Evolutionary conservation across 1,284 basidiomycete species (phyloP), one percentile per base, ranked within the genome.

Genomic region (Fistulinella cinereoalba): DNA sequence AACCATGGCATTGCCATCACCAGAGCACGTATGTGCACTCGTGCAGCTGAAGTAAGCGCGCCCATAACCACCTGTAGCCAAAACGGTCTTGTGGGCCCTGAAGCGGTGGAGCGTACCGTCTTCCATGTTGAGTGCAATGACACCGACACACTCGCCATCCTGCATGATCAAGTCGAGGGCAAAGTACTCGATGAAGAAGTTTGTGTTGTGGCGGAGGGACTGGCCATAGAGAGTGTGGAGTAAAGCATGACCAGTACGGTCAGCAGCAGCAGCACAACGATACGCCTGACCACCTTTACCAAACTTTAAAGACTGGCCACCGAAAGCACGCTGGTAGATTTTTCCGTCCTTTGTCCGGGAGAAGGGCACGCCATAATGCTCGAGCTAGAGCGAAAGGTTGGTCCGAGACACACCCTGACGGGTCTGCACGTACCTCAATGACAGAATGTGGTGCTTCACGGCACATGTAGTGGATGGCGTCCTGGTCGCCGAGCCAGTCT

Each of bases 111-210:
- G 83, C 18, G 97, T 99, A 51, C 97, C 97, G 64, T 99, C 97
- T 75, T 99, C 97, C 90, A 97, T 94, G 79, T 98, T 99, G 58
- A 98, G 79, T 10, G 97, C 97, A 61, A 98, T 92, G 46, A 99
- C 96, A 77, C 97, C 97, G 52, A 99, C 96, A 75, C 97, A 99
- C 72, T 97, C 92, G 64, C 95, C 97, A 57, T 92, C 93, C 69
- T 98, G 83, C 97, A 99, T 98, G 70, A 99, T 94, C 51, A 99
- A 76, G 71, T 99, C 96, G 53, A 96, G 83, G 16, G 96, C 97
- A 70, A 99, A 99, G 75, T 95, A 99, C 72, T 99, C 97, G 71
- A 99, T 98, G 78, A 99, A 99, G 75, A 97, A 99, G 74, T 98
- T 97, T 68, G 97, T 99, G 79, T 99, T 89, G 80, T 99, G 97